phyloP scores from a whole-genome alignment of 2,329 filamentous ascomycete genomes.

The Chaetomiaceae sp. region DNA sequence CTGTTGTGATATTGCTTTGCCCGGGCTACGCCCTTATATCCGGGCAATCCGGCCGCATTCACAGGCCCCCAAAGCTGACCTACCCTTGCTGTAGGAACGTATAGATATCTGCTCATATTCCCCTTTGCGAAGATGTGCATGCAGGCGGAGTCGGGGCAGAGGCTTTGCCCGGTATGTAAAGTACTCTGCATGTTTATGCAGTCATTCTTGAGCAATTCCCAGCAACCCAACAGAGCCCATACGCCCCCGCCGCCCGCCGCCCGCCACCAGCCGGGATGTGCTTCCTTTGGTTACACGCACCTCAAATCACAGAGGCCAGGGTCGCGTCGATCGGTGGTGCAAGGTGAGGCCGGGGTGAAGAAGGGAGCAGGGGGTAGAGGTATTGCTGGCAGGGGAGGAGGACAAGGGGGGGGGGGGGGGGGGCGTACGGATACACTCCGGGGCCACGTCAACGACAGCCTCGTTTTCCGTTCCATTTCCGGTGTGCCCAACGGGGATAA shows the following conservation, averaged over 20 bases:
- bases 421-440: background rate
- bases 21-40: too few species aligned
- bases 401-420: background rate
- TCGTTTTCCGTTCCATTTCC: background rate
- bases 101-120: background rate
- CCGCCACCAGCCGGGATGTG: background rate
- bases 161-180: too few species aligned
- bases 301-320: background rate
- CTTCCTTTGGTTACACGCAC: background rate
- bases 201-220: too few species aligned
- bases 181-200: too few species aligned
- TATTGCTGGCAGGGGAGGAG: background rate
- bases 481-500: too few species aligned
- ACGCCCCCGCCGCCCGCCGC: too few species aligned
- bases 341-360: background rate
- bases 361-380: too few species aligned
- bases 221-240: too few species aligned
- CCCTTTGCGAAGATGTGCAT: slow-evolving; percentile 11
- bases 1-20: too few species aligned
- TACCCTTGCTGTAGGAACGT: background rate
- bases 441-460: slow-evolving; percentile 9
- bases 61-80: background rate
- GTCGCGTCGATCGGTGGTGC: background rate
- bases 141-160: background rate
- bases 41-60: background rate